Conservation (phyloP, 768 basidiomycete genomes). For the Sarcodon sp. region DNA sequence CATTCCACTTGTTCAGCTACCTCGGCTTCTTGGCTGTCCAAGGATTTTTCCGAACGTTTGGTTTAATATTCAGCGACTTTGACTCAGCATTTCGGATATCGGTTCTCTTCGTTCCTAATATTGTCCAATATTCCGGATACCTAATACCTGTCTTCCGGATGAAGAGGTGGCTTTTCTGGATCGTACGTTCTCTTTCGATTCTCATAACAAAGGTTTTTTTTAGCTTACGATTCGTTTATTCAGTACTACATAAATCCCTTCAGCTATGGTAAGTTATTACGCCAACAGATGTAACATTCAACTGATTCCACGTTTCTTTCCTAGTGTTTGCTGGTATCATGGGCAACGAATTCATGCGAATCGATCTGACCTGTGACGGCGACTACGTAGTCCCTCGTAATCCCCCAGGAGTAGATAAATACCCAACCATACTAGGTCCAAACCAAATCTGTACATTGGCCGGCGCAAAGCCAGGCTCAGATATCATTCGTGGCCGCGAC, state of each 20-base stretch:
- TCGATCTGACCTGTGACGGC: conserved; percentile 53
- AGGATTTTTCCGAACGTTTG: conserved; percentile 74
- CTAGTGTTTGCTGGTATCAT: conserved; percentile 63
- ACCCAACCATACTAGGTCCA: conserved; percentile 49
- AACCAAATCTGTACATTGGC: conserved; percentile 74
- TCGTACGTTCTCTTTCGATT: conserved; percentile 28
- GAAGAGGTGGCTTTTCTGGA: conserved; percentile 83
- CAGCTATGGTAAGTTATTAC: conserved; percentile 36
- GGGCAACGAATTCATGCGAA: conserved; percentile 78
- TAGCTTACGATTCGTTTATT: conserved; percentile 6
- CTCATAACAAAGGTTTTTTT: neutral
- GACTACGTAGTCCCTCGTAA: conserved; percentile 55
- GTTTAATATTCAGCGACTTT: conserved; percentile 40
- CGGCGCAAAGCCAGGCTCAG: conserved; percentile 47
- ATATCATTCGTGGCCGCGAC: conserved; percentile 36
- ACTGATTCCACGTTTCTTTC: neutral
- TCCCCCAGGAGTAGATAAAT: conserved; percentile 36
- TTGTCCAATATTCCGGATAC: conserved; percentile 63
- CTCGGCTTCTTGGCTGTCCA: conserved; percentile 61
- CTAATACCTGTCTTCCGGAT: conserved; percentile 54
- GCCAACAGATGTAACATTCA: neutral
- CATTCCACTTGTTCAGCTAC: conserved; percentile 57
- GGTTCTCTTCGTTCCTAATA: conserved; percentile 64
- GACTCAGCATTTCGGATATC: conserved; percentile 40
- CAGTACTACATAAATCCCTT: conserved; percentile 75